phyloP scores from a whole-genome alignment of 306 rosid genomes.

The Bauhinia variegata region DNA sequence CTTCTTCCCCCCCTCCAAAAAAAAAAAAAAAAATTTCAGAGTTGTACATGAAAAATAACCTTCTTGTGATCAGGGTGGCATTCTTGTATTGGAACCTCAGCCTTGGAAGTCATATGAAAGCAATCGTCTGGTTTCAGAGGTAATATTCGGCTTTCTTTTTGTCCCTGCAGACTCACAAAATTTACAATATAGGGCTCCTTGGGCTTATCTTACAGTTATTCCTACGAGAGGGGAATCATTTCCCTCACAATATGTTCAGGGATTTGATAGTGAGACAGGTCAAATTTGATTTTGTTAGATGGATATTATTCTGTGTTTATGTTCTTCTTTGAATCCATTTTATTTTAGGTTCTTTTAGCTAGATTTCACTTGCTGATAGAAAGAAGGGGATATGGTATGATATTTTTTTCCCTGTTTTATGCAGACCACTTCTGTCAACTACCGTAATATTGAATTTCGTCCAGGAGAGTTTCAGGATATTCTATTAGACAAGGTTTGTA shows the following conservation, averaged over 20 bases:
- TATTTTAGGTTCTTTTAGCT: not conserved
- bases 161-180: not conserved
- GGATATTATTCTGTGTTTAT: not conserved
- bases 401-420: not conserved
- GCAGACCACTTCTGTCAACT: slow-evolving; percentile 64
- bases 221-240: not conserved
- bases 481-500: slow-evolving; percentile 81
- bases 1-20: too few species aligned
- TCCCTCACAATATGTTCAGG: not conserved
- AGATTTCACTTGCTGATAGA: not conserved
- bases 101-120: slow-evolving; percentile 88
- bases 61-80: slow-evolving; percentile 71
- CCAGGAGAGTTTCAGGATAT: slow-evolving; percentile 74
- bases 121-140: slow-evolving; percentile 56
- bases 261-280: slow-evolving; percentile 13
- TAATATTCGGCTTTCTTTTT: slow-evolving; percentile 16
- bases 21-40: not conserved
- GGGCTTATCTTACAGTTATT: not conserved
- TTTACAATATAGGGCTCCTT: too few species aligned
- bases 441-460: slow-evolving; percentile 46
- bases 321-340: not conserved
- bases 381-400: slow-evolving; percentile 13
- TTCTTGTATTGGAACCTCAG: slow-evolving; percentile 93
- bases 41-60: not conserved
- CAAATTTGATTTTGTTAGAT: slow-evolving; percentile 7